Evolutionary conservation across 1,284 basidiomycete species (phyloP).

Genomic region (Rhodotorula sp.): DNA sequence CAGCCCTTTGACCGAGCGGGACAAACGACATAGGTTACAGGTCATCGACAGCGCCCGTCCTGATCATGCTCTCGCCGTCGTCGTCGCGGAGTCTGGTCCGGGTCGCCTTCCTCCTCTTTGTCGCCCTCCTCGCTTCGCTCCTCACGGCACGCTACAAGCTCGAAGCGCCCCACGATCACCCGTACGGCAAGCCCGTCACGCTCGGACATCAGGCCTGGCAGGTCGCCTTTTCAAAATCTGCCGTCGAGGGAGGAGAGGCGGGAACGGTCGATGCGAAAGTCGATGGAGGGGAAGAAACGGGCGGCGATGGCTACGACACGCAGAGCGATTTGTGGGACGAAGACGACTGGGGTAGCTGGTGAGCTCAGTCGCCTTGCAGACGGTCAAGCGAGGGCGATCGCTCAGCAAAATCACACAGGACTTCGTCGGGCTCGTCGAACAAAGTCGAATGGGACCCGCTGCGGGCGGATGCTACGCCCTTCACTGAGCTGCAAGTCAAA

Average conservation of each 20-base stretch:
- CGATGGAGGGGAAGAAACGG: background rate
- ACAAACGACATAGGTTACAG: background rate
- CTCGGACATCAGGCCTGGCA: slow-evolving; percentile 27
- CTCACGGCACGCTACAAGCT: slow-evolving; percentile 34
- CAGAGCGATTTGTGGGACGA: slow-evolving; percentile 15
- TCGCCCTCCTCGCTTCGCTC: slow-evolving; percentile 19
- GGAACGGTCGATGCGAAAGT: background rate
- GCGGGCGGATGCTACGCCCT: slow-evolving; percentile 24
- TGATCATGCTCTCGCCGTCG: slow-evolving; percentile 18
- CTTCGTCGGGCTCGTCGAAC: background rate
- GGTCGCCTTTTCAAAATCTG: slow-evolving; percentile 10
- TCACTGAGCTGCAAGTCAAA: slow-evolving; percentile 40
- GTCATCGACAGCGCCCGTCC: background rate
- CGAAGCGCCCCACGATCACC: slow-evolving; percentile 25
- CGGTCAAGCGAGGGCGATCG: background rate
- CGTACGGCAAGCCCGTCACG: slow-evolving; percentile 19
- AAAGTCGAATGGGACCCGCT: slow-evolving; percentile 22
- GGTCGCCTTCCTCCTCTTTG: slow-evolving; percentile 14
- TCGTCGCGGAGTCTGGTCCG: slow-evolving; percentile 19
- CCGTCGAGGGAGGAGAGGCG: background rate
- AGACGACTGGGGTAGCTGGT: slow-evolving; percentile 21
- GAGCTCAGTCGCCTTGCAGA: background rate
- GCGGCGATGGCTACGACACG: slow-evolving; percentile 2
- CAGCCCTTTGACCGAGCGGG: too few species aligned
- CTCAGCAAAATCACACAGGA: background rate